Base-by-base conservation (phyloP, 257 asterid genomes). In the Rubia yunnanensis region DNA sequence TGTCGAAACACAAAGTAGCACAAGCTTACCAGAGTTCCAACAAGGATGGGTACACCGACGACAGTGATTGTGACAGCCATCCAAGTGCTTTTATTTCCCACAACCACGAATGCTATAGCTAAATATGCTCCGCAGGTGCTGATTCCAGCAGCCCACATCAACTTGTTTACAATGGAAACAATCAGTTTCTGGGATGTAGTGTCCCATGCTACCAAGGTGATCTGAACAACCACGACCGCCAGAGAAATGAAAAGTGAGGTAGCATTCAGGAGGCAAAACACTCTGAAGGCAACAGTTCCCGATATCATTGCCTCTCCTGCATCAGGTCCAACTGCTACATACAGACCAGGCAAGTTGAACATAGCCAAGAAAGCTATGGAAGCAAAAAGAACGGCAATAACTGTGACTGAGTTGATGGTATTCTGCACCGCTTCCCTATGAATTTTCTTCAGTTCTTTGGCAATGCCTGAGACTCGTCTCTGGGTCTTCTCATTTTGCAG, bases 131-230 rank as follows among this genome's bases (percentile, higher is more conserved):
- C 99, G 15, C 96, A 94, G 0, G 98, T 94, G 81, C 92, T 86
- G 18, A 90, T 67, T 11, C 99, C 87, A 1, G 99, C 99, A 0
- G 95, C 89, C 99, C 99, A 94, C 99, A 94, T 90, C 76, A 94
- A 64, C 83, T 94, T 94, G 65, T 94, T 94, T 70, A 94, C 96
- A 4, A 94, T 88, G 0, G 96, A 86, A 24, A 94, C 98, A 0
- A 94, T 86, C 62, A 76, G 87, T 72, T 78, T 88, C 81, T 94
- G 97, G 15, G 99, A 94, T 22, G 79, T 74, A 1, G 97, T 90
- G 64, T 94, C 98, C 98, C 96, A 90, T 0, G 98, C 96, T 10
- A 94, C 92, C 59, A 94, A 61, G 0, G 99, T 90, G 66, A 90
- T 94, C 82, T 94, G 99, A 65, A 94, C 89, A 0, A 94, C 96